Evolutionary conservation across 1,284 basidiomycete species (phyloP), one percentile per base, ranked within the genome.

Genomic region (Irpex sp.): DNA sequence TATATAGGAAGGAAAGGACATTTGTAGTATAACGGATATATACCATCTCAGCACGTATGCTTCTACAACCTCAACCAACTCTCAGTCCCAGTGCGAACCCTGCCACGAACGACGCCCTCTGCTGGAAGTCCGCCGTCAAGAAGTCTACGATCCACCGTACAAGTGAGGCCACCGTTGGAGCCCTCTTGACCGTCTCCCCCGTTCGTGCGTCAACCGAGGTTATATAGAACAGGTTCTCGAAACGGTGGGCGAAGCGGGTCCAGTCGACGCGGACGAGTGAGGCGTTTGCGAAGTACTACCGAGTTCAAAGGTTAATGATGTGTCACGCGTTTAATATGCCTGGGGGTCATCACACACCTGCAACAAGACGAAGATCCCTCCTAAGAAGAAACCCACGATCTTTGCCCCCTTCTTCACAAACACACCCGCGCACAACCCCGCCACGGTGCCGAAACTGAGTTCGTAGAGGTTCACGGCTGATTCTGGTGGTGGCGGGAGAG

Each of bases 321-420:
- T 21, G 57, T 42, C 14, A 58, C 9, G 48, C 55, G 62, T 28
- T 7, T 28, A 28, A 3, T 21, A 33, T 14, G 12, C 52, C 58
- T 33, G 23, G 21, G 48, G 18, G n/a, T 28, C 21, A 28, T 36
- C 23, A 37, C 81, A 65, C 66, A 91, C 95, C 85, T 96, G 93
- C 16, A 96, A 82, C 56, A 96, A 73, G 18, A 96, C 88, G 67
- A 94, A 96, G 1, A 92, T 76, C 2, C 93, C 94, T 8, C 94
- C 94, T 10, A 97, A 76, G 58, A 90, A 74, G 74, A 94, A 95
- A 0, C 94, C 96, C 21, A 92, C 74, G 2, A 85, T 78, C 72
- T 88, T 94, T 45, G 90, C 86, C 35, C 96, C 96, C 75, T 97
- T 97, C 78, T 96, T 97, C 68, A 97, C 81, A 71, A 98, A 98